Evolutionary conservation across 2,329 filamentous ascomycete genomes (phyloP), one percentile per base, ranked within the genome.

Genomic region (Epichloe elymi): DNA sequence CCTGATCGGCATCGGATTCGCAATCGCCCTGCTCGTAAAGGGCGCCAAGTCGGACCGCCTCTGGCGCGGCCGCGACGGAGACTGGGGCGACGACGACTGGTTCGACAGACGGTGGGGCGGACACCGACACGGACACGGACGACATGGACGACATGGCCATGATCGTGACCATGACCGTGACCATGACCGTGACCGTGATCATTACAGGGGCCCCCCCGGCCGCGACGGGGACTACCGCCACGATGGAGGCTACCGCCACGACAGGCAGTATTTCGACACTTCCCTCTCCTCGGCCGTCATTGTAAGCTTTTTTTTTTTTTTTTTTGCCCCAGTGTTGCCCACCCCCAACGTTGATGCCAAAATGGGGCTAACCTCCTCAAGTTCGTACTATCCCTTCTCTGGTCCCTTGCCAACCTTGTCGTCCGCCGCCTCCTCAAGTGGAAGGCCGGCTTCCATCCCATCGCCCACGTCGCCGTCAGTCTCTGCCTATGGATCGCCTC

Each of bases 401-500:
- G 71, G 67, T 66, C 66, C 36, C 37, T 61, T 1, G 57, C 65
- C 33, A 71, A 74, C 43, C 55, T 71, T 46, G 57, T 72, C 50
- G 67, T 63, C 26, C 62, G 68, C 17, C 60, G 56, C 37, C 51
- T 60, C 15, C 67, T 67, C 38, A 63, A 60, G 6, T 61, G 58
- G 46, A 58, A 63, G 23, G 55, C 55, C 3, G 67, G 68, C 38
- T 68, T 74, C 19, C 69, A 71, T 49, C 70, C 72, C 0, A 71
- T 69, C 26, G 67, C 66, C 7, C 70, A 74, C 45, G 67, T 74
- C 36, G 68, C 59, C 49, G 40, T 71, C 14, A 68, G 67, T 35
- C 67, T 74, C 2, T 47, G 73, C 53, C 60, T 74, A 50, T 73
- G 68, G 65, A 55, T 74, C 6, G 51, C 59, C 20, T 59, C 62